Percentiles rank a stretch among this genome's conserved stretches.
phyloP scores from a whole-genome alignment of 1,284 basidiomycete genomes.

The Tilletia caries region DNA sequence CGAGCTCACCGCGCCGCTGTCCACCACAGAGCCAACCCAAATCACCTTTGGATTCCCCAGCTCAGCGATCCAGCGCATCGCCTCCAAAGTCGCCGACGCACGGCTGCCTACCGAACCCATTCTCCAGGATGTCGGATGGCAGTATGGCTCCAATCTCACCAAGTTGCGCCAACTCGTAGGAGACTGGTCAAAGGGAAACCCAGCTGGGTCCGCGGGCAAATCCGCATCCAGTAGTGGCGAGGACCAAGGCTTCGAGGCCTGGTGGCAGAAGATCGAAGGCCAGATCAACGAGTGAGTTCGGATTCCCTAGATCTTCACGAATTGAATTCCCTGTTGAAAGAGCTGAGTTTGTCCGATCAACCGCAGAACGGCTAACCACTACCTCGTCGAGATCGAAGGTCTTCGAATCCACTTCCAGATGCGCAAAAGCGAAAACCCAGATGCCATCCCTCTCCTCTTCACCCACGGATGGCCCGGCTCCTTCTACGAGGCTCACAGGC shows the following conservation, averaged over 20 bases:
- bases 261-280: constrained; percentile 13
- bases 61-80: constrained; percentile 31
- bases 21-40: constrained; percentile 1
- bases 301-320: constrained; percentile 15
- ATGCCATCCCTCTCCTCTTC: constrained; percentile 43
- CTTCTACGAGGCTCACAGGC: constrained; percentile 31
- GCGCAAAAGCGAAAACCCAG: constrained; percentile 21
- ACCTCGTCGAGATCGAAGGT: constrained; percentile 33
- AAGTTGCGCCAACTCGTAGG: constrained; percentile 29
- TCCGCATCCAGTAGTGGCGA: too few species aligned
- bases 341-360: too few species aligned
- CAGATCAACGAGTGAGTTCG: constrained; percentile 9
- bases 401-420: constrained; percentile 37
- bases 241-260: neutral
- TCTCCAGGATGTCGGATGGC: constrained; percentile 28
- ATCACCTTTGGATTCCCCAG: constrained; percentile 26
- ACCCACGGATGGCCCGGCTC: constrained; percentile 42
- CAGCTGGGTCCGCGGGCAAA: constrained; percentile 9
- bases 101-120: constrained; percentile 27
- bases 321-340: constrained; percentile 14
- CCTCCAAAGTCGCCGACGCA: constrained; percentile 34
- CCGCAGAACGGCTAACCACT: constrained; percentile 24
- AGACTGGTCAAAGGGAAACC: constrained; percentile 26
- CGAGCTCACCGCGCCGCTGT: neutral
- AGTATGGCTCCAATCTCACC: constrained; percentile 34